Base-by-base conservation (phyloP, 2,329 filamentous ascomycete species). In the Graphilbum fragrans region DNA sequence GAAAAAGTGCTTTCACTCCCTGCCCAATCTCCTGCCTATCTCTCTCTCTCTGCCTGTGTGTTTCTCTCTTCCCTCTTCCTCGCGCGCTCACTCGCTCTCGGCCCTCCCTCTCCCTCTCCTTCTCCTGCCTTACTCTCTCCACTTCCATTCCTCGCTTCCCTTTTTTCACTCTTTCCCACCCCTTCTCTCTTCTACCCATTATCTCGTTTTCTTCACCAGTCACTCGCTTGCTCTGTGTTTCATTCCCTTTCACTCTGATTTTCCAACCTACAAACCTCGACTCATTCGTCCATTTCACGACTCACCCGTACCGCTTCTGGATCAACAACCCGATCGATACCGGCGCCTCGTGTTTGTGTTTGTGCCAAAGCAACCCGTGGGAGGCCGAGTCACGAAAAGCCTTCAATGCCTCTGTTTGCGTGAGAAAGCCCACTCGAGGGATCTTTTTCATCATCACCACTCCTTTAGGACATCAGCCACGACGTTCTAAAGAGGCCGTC, bases 1-100 rank as follows among this genome's bases (percentile, higher is more conserved):
- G 18, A 23, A 23, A 31, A 31, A 31, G 29, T 31, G 29, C 35
- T 6, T 9, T 34, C 39, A 36, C 18, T 37, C 31, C 33, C 41
- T 14, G 32, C 33, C 33, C 27, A 39, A 39, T 41, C 39, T 39
- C 39, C 37, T 45, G 36, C 37, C 41, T 41, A 36, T 34, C 25
- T 27, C 23, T 41, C 35, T 40, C 20, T 40, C 27, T 27, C 38
- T 43, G 36, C 25, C 41, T 40, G 29, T 33, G 11, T 23, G 20
- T 33, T 33, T 42, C 36, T 43, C 21, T 37, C 41, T 31, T 35
- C 21, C 42, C 34, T 32, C 33, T 34, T 31, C 42, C n/a, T 18
- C 25, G 17, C 22, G 29, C 23, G 23, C 31, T 35, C 32, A 27
- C 41, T 16, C 29, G 22, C 27, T 20, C 19, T 37, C 20, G 21